A percentile compares a stretch with the other conserved stretches of the same genome.
phyloP scores from a whole-genome alignment of 768 basidiomycete species.

The Steccherinum ochraceum region DNA sequence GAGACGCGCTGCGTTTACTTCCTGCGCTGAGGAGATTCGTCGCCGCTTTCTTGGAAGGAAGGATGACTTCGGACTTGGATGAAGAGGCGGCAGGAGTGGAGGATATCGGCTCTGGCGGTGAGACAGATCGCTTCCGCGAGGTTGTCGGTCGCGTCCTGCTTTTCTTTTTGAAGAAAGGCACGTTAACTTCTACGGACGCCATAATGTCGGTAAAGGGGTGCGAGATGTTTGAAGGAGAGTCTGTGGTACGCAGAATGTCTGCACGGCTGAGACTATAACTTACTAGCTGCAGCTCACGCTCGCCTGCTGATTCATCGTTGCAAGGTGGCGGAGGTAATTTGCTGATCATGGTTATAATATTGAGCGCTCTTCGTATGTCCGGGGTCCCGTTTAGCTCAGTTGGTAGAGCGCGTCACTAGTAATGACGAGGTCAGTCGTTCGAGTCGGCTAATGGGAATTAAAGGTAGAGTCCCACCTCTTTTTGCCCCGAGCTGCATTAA shows the following conservation, averaged over 20 bases:
- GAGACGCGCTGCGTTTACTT: constrained; percentile 54
- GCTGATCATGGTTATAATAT: no score
- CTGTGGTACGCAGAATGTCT: no score
- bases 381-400: constrained; percentile 24
- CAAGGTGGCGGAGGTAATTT: no score
- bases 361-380: no score
- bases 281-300: no score
- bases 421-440: constrained; percentile 13
- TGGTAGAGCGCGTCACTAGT: constrained; percentile 59
- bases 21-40: constrained; percentile 75
- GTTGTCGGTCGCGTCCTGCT: constrained; percentile 75
- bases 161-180: constrained; percentile 89
- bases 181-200: constrained; percentile 36
- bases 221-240: not conserved
- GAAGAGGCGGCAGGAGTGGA: constrained; percentile 28
- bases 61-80: constrained; percentile 65
- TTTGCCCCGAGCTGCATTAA: no score
- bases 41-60: constrained; percentile 63
- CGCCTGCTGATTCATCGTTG: no score
- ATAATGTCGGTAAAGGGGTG: not conserved
- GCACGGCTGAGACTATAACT: no score
- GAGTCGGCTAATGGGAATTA: constrained; percentile 12
- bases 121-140: constrained; percentile 66
- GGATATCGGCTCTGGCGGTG: constrained; percentile 37
- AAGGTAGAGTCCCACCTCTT: no score